Conservation (phyloP, 495 filamentous ascomycete genomes). For the Penicillium malachiteum region DNA sequence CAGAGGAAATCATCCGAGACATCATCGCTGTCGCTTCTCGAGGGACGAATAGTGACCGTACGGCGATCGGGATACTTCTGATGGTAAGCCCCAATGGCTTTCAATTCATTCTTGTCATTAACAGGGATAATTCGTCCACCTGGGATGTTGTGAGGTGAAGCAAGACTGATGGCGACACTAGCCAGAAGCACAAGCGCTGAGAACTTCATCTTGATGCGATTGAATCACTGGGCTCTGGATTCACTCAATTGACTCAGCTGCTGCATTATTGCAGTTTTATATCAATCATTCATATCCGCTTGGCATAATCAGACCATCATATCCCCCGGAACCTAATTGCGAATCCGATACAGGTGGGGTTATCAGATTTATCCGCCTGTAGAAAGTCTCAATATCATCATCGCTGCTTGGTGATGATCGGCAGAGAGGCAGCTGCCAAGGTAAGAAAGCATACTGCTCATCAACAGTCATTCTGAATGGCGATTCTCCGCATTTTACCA, state of each 20-base stretch:
- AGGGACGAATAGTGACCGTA: conserved; percentile 50
- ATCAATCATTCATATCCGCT: neutral
- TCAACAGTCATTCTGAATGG: neutral
- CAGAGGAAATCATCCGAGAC: conserved; percentile 52
- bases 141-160: conserved; percentile 16
- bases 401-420: conserved; percentile 2
- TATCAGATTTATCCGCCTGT: conserved; percentile 38
- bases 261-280: too few species aligned
- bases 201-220: neutral
- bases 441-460: neutral
- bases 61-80: conserved; percentile 38
- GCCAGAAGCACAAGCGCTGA: conserved; percentile 18
- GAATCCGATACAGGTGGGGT: conserved; percentile 2
- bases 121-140: conserved; percentile 31
- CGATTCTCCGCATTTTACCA: conserved; percentile 18
- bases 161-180: conserved; percentile 17
- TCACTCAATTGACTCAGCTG: too few species aligned
- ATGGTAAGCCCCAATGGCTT: conserved; percentile 28
- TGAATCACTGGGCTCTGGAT: too few species aligned
- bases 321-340: neutral
- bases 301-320: neutral
- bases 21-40: conserved; percentile 52
- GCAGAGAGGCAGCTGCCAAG: conserved; percentile 7
- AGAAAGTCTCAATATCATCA: conserved; percentile 3
- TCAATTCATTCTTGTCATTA: conserved; percentile 20